Percentiles rank a stretch among this genome's conserved stretches.
Conservation (phyloP, 305 asterid species). For the Fraxinus sp. region DNA sequence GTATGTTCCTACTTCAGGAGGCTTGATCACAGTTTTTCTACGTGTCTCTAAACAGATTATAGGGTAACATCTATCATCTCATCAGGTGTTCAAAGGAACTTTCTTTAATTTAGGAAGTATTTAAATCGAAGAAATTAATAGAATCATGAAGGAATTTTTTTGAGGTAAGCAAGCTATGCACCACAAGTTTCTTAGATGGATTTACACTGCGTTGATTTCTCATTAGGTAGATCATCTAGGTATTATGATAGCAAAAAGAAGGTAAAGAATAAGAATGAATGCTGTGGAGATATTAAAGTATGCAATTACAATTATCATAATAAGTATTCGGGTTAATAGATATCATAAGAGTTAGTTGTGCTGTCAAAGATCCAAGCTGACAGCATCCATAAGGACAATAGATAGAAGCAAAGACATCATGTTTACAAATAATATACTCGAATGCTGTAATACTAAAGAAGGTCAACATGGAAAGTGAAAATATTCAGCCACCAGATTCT, state of each 20-base stretch:
- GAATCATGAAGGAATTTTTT: not conserved
- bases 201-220: not conserved
- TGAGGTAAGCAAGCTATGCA: not conserved
- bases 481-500: slow-evolving; percentile 1
- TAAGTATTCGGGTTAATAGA: not conserved
- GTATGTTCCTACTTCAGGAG: not conserved
- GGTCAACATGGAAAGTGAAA: not conserved
- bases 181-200: not conserved
- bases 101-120: not conserved
- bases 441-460: not conserved
- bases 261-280: not conserved
- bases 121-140: not conserved
- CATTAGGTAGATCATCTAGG: not conserved
- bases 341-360: not conserved
- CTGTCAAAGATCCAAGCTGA: not conserved
- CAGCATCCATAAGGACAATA: not conserved
- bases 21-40: not conserved
- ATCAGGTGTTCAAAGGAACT: not conserved
- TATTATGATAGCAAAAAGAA: not conserved
- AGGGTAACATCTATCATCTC: not conserved
- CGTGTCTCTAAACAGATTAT: not conserved
- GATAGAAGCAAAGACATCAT: not conserved
- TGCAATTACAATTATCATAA: not conserved
- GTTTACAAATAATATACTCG: not conserved
- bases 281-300: not conserved